phyloP scores from a whole-genome alignment of 1,139 yeast genomes.

The Geotrichum bryndzae region DNA sequence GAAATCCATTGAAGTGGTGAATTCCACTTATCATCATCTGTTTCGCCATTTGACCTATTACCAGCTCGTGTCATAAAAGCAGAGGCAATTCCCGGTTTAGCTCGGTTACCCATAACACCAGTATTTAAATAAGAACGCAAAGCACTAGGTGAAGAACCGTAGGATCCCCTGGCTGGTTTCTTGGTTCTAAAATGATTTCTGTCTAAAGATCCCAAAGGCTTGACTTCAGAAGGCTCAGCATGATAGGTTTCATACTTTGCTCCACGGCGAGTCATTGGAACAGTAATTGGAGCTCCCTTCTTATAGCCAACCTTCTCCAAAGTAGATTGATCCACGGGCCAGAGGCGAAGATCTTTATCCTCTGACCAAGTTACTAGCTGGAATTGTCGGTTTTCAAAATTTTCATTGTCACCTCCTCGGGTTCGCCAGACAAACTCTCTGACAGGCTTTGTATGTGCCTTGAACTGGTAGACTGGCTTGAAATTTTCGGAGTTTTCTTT shows the following conservation, averaged over 20 bases:
- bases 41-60: conserved; percentile 22
- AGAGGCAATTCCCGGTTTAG: conserved; percentile 12
- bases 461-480: conserved; percentile 46
- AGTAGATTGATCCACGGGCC: conserved; percentile 64
- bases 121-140: conserved; percentile 7
- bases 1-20: conserved; percentile 84
- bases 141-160: conserved; percentile 14
- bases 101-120: conserved; percentile 8
- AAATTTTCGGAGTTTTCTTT: conserved; percentile 25
- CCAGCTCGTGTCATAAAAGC: conserved; percentile 18
- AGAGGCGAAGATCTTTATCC: conserved; percentile 74
- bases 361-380: conserved; percentile 93
- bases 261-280: conserved; percentile 38
- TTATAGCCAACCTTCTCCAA: conserved; percentile 56
- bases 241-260: conserved; percentile 47
- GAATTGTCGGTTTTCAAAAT: conserved; percentile 65
- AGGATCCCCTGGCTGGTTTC: conserved; percentile 13
- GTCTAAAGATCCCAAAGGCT: neutral
- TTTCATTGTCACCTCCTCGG: conserved; percentile 42
- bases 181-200: conserved; percentile 4
- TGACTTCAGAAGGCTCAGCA: conserved; percentile 40
- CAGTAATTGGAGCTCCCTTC: conserved; percentile 37
- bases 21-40: conserved; percentile 17
- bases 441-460: conserved; percentile 79
- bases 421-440: conserved; percentile 86